Evolutionary conservation across 306 rosid species (phyloP).

Genomic region (Trichosanthes cucumerina): DNA sequence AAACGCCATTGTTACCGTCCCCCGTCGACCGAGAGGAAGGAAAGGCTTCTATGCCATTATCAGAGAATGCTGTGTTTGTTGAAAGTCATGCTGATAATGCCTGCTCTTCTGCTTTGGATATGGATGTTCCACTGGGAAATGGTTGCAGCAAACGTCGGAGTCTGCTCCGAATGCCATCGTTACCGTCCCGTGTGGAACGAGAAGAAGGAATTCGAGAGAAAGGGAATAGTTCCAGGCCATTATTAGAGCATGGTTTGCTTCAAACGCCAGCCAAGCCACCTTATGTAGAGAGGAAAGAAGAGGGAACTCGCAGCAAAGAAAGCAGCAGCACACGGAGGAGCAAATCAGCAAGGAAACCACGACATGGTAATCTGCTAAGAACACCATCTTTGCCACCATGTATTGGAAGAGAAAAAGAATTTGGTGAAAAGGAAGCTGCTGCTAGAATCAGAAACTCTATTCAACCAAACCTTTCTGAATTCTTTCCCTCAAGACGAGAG

Average conservation of each 20-base stretch:
- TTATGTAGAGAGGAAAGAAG: slow-evolving; percentile 33
- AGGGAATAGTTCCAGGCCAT: slow-evolving; percentile 18
- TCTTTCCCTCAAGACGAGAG: slow-evolving; percentile 24
- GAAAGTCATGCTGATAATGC: slow-evolving; percentile 12
- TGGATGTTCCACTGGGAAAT: not conserved
- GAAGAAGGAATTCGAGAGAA: slow-evolving; percentile 21
- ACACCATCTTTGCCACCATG: slow-evolving; percentile 33
- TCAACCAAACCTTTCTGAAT: slow-evolving; percentile 22
- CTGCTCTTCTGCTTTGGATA: slow-evolving; percentile 1
- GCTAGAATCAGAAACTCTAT: slow-evolving; percentile 24
- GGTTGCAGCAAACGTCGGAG: slow-evolving; percentile 7
- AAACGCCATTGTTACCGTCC: slow-evolving; percentile 46
- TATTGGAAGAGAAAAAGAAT: slow-evolving; percentile 11
- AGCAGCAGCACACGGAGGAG: slow-evolving; percentile 4
- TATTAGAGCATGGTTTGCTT: slow-evolving; percentile 19
- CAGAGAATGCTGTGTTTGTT: slow-evolving; percentile 16
- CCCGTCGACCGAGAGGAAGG: slow-evolving; percentile 27
- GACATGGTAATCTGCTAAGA: slow-evolving; percentile 19
- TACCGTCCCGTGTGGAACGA: slow-evolving; percentile 35
- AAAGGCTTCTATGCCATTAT: slow-evolving; percentile 4
- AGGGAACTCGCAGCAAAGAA: slow-evolving; percentile 23
- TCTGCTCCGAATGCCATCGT: slow-evolving; percentile 39
- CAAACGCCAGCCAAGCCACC: slow-evolving; percentile 36
- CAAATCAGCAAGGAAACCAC: not conserved
- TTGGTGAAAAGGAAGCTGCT: slow-evolving; percentile 8